Evolutionary conservation across 2,329 filamentous ascomycete genomes (phyloP), one percentile per base, ranked within the genome.

Genomic region (Colletotrichum sp.): DNA sequence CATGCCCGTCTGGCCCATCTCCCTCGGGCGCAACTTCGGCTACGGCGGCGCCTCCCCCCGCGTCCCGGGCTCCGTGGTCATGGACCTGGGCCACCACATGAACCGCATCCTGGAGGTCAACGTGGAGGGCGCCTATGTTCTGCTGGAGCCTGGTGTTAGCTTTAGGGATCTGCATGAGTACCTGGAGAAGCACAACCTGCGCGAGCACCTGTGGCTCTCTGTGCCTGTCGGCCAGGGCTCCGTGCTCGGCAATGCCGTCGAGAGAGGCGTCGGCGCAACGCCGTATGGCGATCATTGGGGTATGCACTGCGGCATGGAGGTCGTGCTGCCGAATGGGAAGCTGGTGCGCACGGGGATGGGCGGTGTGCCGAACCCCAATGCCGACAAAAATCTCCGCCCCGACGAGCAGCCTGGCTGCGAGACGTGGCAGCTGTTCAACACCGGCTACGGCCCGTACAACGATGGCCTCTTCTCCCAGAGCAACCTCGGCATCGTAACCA

Each of bases 401-500:
- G 73, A 77, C 48, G 69, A 77, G 36, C 79, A 85, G 21, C 83
- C 82, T 4, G 81, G 80, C 7, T 85, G 83, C 61, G 82, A 84
- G 69, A 83, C 81, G 10, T 87, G 85, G 85, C 86, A 87, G 76
- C 78, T 83, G 3, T 87, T 87, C 74, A 82, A 84, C 5, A 84
- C 83, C 56, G 85, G 86, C 1, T 87, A 85, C 73, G 85, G 85
- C 2, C 85, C 85, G 1, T 80, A 80, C 34, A 79, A 80, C 18
- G 83, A 84, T 28, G 86, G 86, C 3, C 84, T 89, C 1, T 90
- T 90, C 77, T 84, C 86, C 0, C 87, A 90, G 76, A 87, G 85
- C 2, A 89, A 89, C 66, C 85, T 88, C 12, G 88, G 87, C 13
- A 86, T 90, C 28, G 87, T 89, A 3, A 88, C 87, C 5, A 89